These are phyloP conservation scores for Paraphaeosphaeria sporulosa DNA, from an alignment of 2,329 filamentous ascomycete species.

Conservation along the genomic window DNA sequence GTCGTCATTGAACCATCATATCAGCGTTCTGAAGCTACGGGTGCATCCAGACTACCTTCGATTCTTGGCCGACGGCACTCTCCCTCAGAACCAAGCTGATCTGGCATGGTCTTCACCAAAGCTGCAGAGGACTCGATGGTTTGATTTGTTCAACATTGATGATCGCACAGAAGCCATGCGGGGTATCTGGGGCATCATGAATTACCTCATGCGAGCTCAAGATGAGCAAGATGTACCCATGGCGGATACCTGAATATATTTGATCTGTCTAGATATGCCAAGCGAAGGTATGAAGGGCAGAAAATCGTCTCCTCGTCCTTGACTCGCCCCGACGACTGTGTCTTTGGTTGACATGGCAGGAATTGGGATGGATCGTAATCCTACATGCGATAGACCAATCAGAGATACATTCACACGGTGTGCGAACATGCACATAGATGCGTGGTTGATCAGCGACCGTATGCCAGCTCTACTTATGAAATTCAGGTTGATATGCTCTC, in stretches of 20 bases:
- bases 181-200: constrained; percentile 65
- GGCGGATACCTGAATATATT: constrained; percentile 10
- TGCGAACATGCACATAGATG: neutral
- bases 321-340: neutral
- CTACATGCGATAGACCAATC: neutral
- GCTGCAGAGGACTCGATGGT: constrained; percentile 66
- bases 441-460: neutral
- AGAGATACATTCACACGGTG: neutral
- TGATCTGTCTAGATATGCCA: neutral
- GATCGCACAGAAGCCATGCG: constrained; percentile 65
- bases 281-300: neutral
- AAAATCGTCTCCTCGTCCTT: neutral
- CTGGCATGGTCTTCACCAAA: constrained; percentile 59
- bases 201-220: constrained; percentile 55
- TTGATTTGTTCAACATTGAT: constrained; percentile 62
- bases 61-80: constrained; percentile 57
- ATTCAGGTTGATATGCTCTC: neutral
- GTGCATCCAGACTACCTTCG: constrained; percentile 65
- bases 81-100: constrained; percentile 38
- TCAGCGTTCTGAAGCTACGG: constrained; percentile 65
- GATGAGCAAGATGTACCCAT: constrained; percentile 21
- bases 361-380: neutral
- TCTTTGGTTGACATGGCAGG: neutral
- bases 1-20: constrained; percentile 69
- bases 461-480: neutral